Conservation (phyloP, 768 basidiomycete species). For the Trametes sanguinea region DNA sequence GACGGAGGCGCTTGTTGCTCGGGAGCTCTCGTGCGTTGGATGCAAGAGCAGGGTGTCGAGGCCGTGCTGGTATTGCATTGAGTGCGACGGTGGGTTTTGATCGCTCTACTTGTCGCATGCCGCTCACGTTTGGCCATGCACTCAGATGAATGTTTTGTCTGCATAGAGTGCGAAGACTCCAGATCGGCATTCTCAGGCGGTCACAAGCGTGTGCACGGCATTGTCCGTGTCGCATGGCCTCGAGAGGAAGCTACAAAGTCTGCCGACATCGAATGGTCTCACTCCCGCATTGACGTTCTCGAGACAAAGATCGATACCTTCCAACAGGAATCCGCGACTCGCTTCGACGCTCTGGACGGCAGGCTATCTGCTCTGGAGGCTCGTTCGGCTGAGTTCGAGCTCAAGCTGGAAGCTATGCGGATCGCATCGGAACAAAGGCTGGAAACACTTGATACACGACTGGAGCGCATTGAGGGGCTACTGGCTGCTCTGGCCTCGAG, state of each 20-base stretch:
- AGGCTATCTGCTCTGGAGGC: not conserved
- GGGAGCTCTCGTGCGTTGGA: constrained; percentile 6
- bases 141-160: constrained; percentile 16
- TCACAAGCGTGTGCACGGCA: constrained; percentile 14
- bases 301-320: constrained; percentile 9
- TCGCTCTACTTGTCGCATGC: not conserved
- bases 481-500: not conserved
- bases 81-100: constrained; percentile 15
- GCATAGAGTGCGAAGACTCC: constrained; percentile 2
- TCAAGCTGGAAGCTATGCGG: not conserved
- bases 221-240: constrained; percentile 4
- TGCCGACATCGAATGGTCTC: not conserved
- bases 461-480: constrained; percentile 6
- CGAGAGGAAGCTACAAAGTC: constrained; percentile 4
- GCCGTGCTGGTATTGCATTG: constrained; percentile 22
- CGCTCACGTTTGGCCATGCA: not conserved
- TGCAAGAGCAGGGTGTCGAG: constrained; percentile 5
- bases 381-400: not conserved
- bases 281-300: constrained; percentile 5
- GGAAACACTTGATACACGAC: not conserved
- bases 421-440: not conserved
- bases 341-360: constrained; percentile 11
- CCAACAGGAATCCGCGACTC: not conserved
- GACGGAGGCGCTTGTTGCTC: not conserved
- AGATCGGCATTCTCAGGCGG: not conserved